Conservation (phyloP, 2,329 filamentous ascomycete genomes). For the Fusarium succisae region DNA sequence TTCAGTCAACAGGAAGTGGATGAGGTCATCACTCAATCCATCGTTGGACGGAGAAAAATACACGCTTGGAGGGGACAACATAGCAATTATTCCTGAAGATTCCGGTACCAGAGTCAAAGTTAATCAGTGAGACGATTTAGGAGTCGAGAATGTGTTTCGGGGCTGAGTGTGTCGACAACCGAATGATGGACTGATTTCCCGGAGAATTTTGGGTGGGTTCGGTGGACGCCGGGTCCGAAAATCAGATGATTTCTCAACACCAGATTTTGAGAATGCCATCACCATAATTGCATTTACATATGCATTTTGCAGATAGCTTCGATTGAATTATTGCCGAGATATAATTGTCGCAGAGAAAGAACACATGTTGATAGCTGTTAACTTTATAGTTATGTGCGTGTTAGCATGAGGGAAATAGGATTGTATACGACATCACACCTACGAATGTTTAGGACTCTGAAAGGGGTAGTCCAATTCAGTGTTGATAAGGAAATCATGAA, state of each 20-base stretch:
- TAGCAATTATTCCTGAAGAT: not conserved
- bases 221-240: constrained; percentile 25
- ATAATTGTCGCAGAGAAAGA: fast-evolving
- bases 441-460: not conserved
- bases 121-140: not conserved
- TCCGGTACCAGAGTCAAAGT: not conserved
- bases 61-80: not conserved
- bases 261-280: not conserved
- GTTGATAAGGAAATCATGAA: too few relatives aligned
- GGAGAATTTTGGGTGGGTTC: constrained; percentile 17
- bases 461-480: too few relatives aligned
- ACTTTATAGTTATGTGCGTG: too few relatives aligned
- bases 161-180: constrained; percentile 1
- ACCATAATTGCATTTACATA: not conserved
- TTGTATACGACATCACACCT: fast-evolving
- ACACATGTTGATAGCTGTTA: fast-evolving
- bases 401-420: too few relatives aligned
- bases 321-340: fast-evolving
- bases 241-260: constrained; percentile 17
- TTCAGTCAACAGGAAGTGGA: not conserved
- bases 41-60: not conserved
- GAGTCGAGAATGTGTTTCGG: not conserved
- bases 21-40: not conserved
- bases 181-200: constrained; percentile 25
- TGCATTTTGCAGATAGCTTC: not conserved